Conservation (phyloP, 2,329 filamentous ascomycete species). For the Diaporthe eres region DNA sequence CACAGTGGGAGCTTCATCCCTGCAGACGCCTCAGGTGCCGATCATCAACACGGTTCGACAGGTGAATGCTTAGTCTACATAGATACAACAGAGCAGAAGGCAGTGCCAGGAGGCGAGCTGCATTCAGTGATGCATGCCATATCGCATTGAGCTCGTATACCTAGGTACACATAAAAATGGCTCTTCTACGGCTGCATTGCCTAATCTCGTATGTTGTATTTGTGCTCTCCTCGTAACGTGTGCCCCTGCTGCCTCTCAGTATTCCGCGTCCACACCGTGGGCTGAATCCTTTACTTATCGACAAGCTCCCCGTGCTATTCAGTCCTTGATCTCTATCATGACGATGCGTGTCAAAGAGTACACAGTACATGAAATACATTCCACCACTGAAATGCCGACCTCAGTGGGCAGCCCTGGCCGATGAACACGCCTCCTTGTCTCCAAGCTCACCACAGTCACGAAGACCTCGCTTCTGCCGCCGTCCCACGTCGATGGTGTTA, state of each 20-base stretch:
- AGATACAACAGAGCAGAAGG: background rate
- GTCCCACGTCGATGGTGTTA: background rate
- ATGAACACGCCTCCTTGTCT: background rate
- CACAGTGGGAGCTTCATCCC: conserved; percentile 6
- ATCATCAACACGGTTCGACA: background rate
- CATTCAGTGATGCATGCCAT: background rate
- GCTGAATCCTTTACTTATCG: background rate
- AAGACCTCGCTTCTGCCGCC: background rate
- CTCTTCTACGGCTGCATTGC: background rate
- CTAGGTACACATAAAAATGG: too few relatives aligned
- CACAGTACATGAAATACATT: background rate
- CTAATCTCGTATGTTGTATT: background rate
- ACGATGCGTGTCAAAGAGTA: background rate
- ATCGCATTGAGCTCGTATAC: background rate
- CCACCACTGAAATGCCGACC: background rate
- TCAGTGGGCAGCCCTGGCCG: background rate
- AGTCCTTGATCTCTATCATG: background rate
- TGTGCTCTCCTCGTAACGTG: background rate
- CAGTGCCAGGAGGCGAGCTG: background rate
- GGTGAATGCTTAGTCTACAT: background rate
- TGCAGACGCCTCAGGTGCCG: background rate
- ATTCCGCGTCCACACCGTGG: background rate
- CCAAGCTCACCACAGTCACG: background rate
- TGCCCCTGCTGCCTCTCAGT: background rate
- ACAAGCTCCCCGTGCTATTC: background rate